Evolutionary conservation across 192 early-diverging fungal species (phyloP).

Genomic region (Linnemannia schmuckeri): DNA sequence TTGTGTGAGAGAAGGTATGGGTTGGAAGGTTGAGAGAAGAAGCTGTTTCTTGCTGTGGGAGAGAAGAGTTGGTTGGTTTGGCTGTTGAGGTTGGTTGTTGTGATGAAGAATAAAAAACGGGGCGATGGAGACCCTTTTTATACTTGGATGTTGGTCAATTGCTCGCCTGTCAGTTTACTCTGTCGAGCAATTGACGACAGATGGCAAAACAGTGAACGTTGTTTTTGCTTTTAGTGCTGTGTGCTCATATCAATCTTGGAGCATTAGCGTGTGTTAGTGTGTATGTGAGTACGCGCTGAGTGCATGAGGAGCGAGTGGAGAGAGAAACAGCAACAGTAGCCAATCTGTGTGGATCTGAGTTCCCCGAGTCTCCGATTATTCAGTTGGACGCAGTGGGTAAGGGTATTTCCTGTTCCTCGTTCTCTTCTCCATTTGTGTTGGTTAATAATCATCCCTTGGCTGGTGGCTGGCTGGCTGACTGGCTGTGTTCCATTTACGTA

Average conservation of each 20-base stretch:
- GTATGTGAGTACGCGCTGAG: not conserved
- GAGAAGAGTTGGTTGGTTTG: not conserved
- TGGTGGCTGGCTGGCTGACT: no score
- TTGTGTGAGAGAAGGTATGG: not conserved
- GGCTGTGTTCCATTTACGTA: no score
- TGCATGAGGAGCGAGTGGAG: not conserved
- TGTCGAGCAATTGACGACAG: not conserved
- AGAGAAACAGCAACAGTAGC: not conserved
- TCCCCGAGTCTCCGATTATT: not conserved
- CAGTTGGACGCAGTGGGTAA: not conserved
- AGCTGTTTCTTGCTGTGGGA: not conserved
- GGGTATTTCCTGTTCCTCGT: not conserved
- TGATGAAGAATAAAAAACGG: not conserved
- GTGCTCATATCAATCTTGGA: not conserved
- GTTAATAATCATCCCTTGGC: not conserved
- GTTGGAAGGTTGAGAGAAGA: not conserved
- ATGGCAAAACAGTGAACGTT: not conserved
- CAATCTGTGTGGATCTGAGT: not conserved
- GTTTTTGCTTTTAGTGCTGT: not conserved
- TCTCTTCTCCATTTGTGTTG: not conserved
- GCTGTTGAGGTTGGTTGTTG: slow-evolving; percentile 3
- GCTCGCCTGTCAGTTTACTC: not conserved
- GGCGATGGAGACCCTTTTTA: not conserved
- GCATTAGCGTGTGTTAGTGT: not conserved
- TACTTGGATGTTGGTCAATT: not conserved